A percentile compares a stretch with the other conserved stretches of the same genome.
Evolutionary conservation across 805 yeast genomes (phyloP).

Genomic region (Ogataea nakhonphanomensis): DNA sequence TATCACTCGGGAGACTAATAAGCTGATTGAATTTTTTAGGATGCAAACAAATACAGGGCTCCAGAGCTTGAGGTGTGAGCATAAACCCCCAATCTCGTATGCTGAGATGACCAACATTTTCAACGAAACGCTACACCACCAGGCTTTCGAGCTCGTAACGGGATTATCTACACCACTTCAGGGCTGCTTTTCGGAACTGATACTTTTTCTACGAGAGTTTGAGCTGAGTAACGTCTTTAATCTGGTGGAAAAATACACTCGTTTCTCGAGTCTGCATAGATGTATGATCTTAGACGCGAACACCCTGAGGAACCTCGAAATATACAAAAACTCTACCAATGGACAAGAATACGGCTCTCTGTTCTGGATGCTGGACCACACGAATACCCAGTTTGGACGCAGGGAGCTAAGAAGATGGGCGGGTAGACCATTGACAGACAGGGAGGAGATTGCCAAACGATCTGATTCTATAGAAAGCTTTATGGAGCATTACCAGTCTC

Average conservation of each 20-base stretch:
- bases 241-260: constrained; percentile 45
- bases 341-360: constrained; percentile 61
- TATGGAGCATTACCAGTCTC: constrained; percentile 35
- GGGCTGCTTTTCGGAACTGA: constrained; percentile 41
- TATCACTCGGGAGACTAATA: constrained; percentile 34
- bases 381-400: constrained; percentile 73
- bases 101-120: constrained; percentile 12
- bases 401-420: constrained; percentile 72
- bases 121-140: constrained; percentile 6
- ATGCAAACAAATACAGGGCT: constrained; percentile 1
- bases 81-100: constrained; percentile 1
- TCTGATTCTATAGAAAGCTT: constrained; percentile 56
- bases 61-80: constrained; percentile 12
- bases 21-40: constrained; percentile 22
- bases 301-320: constrained; percentile 69
- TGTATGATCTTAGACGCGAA: constrained; percentile 60
- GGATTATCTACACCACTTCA: constrained; percentile 14
- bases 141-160: constrained; percentile 17
- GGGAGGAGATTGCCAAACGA: constrained; percentile 55
- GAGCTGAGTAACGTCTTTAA: constrained; percentile 53
- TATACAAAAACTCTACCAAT: constrained; percentile 65
- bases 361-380: constrained; percentile 76
- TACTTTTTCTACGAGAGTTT: constrained; percentile 60
- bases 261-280: constrained; percentile 45
- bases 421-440: constrained; percentile 60